Percentiles rank a stretch among this genome's conserved stretches.
These are phyloP conservation scores for Dactylellina drechsleri DNA, from an alignment of 2,329 filamentous ascomycete species.

Conservation along the genomic window DNA sequence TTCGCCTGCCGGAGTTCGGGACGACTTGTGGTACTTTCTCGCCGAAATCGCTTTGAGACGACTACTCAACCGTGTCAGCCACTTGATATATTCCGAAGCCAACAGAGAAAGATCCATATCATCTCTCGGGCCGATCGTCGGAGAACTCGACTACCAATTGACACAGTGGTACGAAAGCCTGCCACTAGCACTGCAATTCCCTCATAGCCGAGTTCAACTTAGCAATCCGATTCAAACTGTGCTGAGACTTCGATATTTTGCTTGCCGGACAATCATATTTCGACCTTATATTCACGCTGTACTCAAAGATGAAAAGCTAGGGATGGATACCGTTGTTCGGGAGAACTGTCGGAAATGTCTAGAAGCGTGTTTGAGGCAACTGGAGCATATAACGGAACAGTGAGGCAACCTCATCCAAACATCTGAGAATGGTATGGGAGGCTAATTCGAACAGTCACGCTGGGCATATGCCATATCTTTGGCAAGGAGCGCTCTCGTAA, in stretches of 20 bases:
- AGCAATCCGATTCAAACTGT: constrained; percentile 82
- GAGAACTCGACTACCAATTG: constrained; percentile 82
- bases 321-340: constrained; percentile 76
- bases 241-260: constrained; percentile 80
- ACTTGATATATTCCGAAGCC: constrained; percentile 81
- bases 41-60: constrained; percentile 82
- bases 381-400: constrained; percentile 82
- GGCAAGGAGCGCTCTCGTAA: constrained; percentile 79
- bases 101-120: constrained; percentile 65
- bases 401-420: constrained; percentile 63
- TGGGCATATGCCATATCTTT: constrained; percentile 85
- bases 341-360: constrained; percentile 84
- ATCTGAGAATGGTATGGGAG: constrained; percentile 29
- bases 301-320: constrained; percentile 78
- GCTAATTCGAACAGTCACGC: constrained; percentile 69
- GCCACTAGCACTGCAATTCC: constrained; percentile 78
- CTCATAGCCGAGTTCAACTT: constrained; percentile 74
- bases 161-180: constrained; percentile 86
- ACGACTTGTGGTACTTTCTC: constrained; percentile 86
- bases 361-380: constrained; percentile 80
- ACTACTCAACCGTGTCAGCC: constrained; percentile 80
- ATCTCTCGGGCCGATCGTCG: constrained; percentile 79
- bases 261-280: constrained; percentile 86
- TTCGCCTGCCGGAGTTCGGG: constrained; percentile 72
- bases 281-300: constrained; percentile 83